Percentiles rank a stretch among this genome's conserved stretches.
Evolutionary conservation across 2,329 filamentous ascomycete species (phyloP).

Genomic region (Daldinia eschscholtzii): DNA sequence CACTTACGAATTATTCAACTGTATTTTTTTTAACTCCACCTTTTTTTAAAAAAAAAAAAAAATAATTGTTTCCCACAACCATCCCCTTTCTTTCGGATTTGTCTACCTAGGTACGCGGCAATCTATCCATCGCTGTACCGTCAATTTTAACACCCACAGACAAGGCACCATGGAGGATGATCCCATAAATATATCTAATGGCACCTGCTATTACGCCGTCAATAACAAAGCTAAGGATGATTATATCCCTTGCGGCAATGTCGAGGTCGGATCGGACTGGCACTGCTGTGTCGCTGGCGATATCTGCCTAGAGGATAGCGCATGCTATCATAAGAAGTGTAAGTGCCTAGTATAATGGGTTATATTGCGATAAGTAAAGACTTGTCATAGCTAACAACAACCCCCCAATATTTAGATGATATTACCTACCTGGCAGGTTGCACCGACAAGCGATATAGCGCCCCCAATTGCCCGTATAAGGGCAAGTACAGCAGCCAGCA

Average conservation of each 20-base stretch:
- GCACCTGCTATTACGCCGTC: slow-evolving; percentile 39
- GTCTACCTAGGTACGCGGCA: neutral
- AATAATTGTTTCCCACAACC: neutral
- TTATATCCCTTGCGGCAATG: slow-evolving; percentile 46
- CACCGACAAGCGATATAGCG: slow-evolving; percentile 37
- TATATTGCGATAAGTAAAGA: neutral
- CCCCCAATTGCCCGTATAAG: slow-evolving; percentile 38
- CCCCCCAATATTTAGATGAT: too few species aligned
- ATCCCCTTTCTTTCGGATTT: neutral
- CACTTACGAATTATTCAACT: neutral
- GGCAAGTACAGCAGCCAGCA: slow-evolving; percentile 31
- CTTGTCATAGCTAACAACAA: neutral
- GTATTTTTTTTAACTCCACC: neutral
- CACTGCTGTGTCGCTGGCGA: slow-evolving; percentile 43
- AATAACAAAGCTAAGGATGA: slow-evolving; percentile 13
- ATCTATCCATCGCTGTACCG: neutral
- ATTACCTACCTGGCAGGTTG: slow-evolving; percentile 45
- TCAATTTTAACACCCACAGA: slow-evolving; percentile 12
- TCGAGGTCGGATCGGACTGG: slow-evolving; percentile 29
- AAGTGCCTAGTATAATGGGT: slow-evolving; percentile 5
- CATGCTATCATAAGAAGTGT: slow-evolving; percentile 38
- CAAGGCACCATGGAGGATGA: slow-evolving; percentile 30
- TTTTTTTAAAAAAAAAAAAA: slow-evolving; percentile 6
- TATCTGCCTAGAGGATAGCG: slow-evolving; percentile 36
- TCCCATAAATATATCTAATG: slow-evolving; percentile 38